Percentiles rank a stretch among this genome's conserved stretches.
phyloP scores from a whole-genome alignment of 2,329 filamentous ascomycete species.

The Talaromyces funiculosus region DNA sequence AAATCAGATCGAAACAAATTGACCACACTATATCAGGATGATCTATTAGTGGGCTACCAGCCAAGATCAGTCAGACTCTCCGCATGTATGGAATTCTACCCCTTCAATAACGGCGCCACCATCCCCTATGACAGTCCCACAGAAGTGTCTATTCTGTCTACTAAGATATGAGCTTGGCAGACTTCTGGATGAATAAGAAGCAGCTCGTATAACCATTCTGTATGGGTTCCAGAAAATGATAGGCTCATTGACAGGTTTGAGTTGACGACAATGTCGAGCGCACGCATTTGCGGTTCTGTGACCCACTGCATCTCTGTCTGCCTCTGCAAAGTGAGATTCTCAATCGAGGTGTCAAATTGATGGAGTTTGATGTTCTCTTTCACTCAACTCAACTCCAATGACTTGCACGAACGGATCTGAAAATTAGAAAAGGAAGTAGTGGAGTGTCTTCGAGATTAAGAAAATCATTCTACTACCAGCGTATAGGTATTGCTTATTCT shows the following conservation, averaged over 20 bases:
- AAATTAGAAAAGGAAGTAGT: too few species aligned
- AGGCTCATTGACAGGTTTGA: not conserved
- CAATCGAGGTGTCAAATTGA: not conserved
- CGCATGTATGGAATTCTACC: too few species aligned
- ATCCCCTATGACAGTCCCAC: not conserved
- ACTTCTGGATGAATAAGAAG: not conserved
- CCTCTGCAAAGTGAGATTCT: not conserved
- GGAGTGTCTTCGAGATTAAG: too few species aligned
- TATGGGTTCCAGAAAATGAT: not conserved
- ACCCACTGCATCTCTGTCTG: not conserved
- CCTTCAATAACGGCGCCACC: not conserved
- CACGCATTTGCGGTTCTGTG: not conserved
- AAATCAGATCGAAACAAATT: not conserved
- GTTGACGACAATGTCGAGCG: not conserved
- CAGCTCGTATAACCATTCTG: not conserved
- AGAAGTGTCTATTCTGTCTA: not conserved
- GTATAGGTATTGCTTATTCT: not conserved
- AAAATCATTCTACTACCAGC: not conserved
- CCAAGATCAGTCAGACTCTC: too few species aligned
- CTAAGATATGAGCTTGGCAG: not conserved
- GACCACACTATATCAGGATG: too few species aligned
- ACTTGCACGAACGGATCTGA: not conserved
- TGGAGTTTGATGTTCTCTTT: not conserved
- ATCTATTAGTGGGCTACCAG: too few species aligned
- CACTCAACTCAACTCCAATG: not conserved